phyloP scores from a whole-genome alignment of 352 stramenopile species.

The Phytophthora parvispora region DNA sequence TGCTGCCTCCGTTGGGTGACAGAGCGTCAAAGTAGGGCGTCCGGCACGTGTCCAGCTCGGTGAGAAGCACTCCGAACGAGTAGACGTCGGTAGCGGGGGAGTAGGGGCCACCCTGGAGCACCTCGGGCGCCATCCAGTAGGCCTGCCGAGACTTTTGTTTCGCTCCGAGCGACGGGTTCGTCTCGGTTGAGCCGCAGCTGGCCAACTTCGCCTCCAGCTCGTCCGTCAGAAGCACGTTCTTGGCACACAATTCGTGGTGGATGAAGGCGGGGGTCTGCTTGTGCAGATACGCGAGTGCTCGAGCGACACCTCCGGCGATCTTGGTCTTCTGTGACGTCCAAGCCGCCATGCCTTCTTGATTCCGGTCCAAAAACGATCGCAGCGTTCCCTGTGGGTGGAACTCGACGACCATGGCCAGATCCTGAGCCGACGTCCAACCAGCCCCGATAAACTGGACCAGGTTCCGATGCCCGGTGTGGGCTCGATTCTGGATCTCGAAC shows the following conservation, averaged over 20 bases:
- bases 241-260: constrained; percentile 20
- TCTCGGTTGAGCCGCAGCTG: constrained; percentile 23
- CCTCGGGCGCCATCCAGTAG: constrained; percentile 58
- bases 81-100: constrained; percentile 70
- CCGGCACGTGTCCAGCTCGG: constrained; percentile 47
- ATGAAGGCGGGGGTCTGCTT: constrained; percentile 14
- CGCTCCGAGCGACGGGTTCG: not conserved
- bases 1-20: constrained; percentile 5
- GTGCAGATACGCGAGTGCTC: constrained; percentile 39
- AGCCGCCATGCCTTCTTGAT: not conserved
- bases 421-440: constrained; percentile 43
- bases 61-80: constrained; percentile 61
- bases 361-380: constrained; percentile 17
- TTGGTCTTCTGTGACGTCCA: constrained; percentile 34
- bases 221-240: constrained; percentile 30
- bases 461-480: constrained; percentile 52
- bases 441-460: constrained; percentile 72
- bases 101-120: constrained; percentile 55
- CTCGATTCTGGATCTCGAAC: constrained; percentile 48
- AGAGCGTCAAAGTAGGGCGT: constrained; percentile 22
- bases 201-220: constrained; percentile 25
- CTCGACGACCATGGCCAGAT: constrained; percentile 25
- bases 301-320: constrained; percentile 32
- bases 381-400: constrained; percentile 25
- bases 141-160: constrained; percentile 12